These are phyloP conservation scores for Podaxis sp. DNA, from an alignment of 768 basidiomycete species.

Conservation along the genomic window DNA sequence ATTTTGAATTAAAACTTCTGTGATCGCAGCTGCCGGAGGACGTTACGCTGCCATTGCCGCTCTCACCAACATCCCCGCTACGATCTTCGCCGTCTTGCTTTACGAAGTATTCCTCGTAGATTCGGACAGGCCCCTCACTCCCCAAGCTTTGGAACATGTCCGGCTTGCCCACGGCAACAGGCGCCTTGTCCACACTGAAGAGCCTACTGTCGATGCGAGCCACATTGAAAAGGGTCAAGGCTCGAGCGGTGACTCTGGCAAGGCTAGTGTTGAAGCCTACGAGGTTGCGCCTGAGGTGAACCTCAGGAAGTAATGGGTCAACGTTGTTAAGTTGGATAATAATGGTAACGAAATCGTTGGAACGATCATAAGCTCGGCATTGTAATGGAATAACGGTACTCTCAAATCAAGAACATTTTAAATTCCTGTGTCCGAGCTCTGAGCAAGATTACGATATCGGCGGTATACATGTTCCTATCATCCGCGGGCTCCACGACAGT, in stretches of 20 bases:
- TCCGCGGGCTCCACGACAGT: not conserved
- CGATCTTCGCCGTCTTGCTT: conserved; percentile 48
- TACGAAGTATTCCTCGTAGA: conserved; percentile 62
- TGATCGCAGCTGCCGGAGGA: conserved; percentile 44
- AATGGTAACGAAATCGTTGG: not conserved
- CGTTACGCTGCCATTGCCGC: conserved; percentile 62
- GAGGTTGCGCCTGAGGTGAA: not conserved
- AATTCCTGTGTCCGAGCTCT: too few relatives aligned
- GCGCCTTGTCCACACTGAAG: not conserved
- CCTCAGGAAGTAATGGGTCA: not conserved
- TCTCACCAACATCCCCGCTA: conserved; percentile 67
- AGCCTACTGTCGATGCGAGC: not conserved
- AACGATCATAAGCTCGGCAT: too few relatives aligned
- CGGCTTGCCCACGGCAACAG: conserved; percentile 12
- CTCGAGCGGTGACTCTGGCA: not conserved
- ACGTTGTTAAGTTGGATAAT: not conserved
- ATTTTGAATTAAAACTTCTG: not conserved
- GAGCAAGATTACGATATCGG: too few relatives aligned
- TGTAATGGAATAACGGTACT: not conserved
- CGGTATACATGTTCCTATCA: too few relatives aligned
- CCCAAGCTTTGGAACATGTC: not conserved
- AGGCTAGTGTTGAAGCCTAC: conserved; percentile 1
- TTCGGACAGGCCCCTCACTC: conserved; percentile 21
- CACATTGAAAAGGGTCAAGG: not conserved
- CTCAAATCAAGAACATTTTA: not conserved